Conservation (phyloP, 108 stramenopile species). For the Epithemia pelagica region DNA sequence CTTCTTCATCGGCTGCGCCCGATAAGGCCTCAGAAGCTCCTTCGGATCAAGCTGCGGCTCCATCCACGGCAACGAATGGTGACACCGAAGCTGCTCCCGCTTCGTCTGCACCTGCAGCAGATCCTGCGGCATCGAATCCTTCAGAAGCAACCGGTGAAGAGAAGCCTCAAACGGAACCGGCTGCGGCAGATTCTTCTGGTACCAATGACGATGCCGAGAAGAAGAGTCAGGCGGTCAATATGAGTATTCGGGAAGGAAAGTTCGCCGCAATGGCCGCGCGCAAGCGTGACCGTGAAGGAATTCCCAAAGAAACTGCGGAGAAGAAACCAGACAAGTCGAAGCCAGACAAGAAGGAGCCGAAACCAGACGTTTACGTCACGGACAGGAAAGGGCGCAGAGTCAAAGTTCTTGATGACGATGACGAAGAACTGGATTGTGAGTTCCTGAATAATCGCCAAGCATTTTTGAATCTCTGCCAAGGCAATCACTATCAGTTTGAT, state of each 20-base stretch:
- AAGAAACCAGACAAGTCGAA: conserved; percentile 11
- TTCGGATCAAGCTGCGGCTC: background rate
- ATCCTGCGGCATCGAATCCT: background rate
- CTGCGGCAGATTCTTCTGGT: background rate
- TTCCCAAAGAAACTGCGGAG: conserved; percentile 27
- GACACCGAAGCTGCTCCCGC: conserved; percentile 11
- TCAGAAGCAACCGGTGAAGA: background rate
- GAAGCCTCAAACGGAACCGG: background rate
- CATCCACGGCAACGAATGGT: conserved; percentile 3
- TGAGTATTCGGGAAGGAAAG: conserved; percentile 48
- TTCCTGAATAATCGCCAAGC: conserved; percentile 86
- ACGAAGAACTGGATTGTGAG: conserved; percentile 84
- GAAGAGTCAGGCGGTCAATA: conserved; percentile 3
- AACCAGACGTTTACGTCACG: conserved; percentile 36
- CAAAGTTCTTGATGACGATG: conserved; percentile 83
- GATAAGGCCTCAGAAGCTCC: background rate
- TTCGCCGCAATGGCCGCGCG: conserved; percentile 78
- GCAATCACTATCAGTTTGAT: conserved; percentile 99
- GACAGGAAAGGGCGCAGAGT: conserved; percentile 79
- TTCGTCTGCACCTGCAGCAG: background rate
- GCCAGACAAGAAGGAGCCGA: conserved; percentile 25
- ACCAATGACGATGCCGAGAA: background rate
- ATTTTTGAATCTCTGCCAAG: conserved; percentile 83
- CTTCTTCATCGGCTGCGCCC: background rate
- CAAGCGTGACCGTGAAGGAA: conserved; percentile 50